Conservation (phyloP, 495 filamentous ascomycete species). For the Aspergillus nanangensis region DNA sequence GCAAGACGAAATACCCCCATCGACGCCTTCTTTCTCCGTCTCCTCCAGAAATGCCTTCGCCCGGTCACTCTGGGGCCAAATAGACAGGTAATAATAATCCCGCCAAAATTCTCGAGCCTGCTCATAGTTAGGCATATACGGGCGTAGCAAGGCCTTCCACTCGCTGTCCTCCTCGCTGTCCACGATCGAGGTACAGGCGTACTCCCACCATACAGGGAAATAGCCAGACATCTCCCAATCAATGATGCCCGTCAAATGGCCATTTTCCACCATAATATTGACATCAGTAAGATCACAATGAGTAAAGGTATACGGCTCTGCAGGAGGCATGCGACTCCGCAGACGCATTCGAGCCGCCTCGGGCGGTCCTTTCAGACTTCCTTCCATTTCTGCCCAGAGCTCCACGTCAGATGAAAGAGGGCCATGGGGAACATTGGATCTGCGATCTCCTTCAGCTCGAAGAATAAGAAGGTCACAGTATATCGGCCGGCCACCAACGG, state of each 20-base stretch:
- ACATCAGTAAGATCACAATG: constrained; percentile 31
- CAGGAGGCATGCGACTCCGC: constrained; percentile 21
- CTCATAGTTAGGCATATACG: constrained; percentile 19
- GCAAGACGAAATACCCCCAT: no score
- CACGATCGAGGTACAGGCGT: constrained; percentile 8
- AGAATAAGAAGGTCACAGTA: constrained; percentile 13
- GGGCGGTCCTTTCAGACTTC: constrained; percentile 13
- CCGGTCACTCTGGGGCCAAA: no score
- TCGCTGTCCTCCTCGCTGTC: constrained; percentile 17
- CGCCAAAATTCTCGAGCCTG: constrained; percentile 17
- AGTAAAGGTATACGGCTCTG: constrained; percentile 29
- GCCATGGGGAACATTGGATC: constrained; percentile 12
- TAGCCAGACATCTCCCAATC: constrained; percentile 24
- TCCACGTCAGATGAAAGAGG: constrained; percentile 23
- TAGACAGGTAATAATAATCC: constrained; percentile 11
- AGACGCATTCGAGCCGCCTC: constrained; percentile 12
- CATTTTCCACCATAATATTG: constrained; percentile 32
- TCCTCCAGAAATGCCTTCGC: no score
- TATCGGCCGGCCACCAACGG: constrained; percentile 14
- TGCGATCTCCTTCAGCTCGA: no score
- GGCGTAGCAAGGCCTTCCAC: constrained; percentile 20
- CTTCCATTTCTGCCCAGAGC: constrained; percentile 26
- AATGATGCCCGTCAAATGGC: constrained; percentile 16
- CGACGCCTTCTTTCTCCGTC: no score
- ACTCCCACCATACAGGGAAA: constrained; percentile 26